Conservation (phyloP, 371 early-diverging fungal species). For the Rhizopus arrhizus region DNA sequence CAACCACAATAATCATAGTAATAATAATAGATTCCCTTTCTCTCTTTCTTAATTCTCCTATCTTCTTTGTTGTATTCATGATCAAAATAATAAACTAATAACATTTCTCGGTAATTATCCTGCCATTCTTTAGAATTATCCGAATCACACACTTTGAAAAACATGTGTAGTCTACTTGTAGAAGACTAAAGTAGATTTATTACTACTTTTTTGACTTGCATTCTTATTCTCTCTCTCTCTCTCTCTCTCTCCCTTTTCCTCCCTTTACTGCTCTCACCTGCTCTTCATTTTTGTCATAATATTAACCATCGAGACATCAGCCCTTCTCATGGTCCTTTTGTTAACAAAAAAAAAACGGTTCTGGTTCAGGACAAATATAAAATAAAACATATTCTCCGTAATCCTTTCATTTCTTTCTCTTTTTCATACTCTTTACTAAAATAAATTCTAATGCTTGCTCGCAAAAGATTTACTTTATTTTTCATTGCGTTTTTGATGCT, state of each 20-base stretch:
- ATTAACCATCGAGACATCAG: neutral
- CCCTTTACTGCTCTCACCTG: too few species aligned
- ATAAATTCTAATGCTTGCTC: slow-evolving; percentile 9
- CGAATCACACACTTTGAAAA: too few species aligned
- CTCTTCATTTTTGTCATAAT: neutral
- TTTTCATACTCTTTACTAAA: neutral
- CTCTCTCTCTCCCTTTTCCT: too few species aligned
- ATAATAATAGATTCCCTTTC: neutral
- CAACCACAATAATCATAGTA: neutral
- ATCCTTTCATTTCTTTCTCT: neutral
- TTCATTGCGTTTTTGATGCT: slow-evolving; percentile 16
- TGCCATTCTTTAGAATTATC: slow-evolving; percentile 4
- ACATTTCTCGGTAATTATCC: neutral
- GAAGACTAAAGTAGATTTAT: too few species aligned
- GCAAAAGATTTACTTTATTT: slow-evolving; percentile 13
- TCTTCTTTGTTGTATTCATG: slow-evolving; percentile 5
- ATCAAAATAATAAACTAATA: slow-evolving; percentile 6
- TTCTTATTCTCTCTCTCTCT: too few species aligned
- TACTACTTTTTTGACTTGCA: too few species aligned
- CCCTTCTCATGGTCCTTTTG: neutral
- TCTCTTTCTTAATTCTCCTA: neutral
- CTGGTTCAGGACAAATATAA: neutral
- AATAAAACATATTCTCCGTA: neutral
- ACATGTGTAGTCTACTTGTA: too few species aligned
- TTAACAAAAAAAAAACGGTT: too few species aligned